phyloP scores from a whole-genome alignment of 352 stramenopile genomes.

The Aphanomyces astaci region DNA sequence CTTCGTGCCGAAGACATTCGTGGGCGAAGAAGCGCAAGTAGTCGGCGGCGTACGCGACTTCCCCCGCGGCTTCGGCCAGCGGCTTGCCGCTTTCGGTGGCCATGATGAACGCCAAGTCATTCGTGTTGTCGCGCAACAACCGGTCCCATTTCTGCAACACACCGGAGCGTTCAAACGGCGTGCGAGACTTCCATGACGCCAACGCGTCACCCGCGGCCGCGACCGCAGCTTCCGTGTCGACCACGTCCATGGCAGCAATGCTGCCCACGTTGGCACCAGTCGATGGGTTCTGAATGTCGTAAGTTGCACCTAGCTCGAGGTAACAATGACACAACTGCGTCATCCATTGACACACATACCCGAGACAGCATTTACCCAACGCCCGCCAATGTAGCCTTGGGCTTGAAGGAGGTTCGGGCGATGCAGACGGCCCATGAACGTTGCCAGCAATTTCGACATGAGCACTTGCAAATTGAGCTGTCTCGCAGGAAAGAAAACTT shows the following conservation, averaged over 20 bases:
- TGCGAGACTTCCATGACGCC: conserved; percentile 62
- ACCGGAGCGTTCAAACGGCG: conserved; percentile 47
- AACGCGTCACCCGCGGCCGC: conserved; percentile 51
- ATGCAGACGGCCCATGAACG: conserved; percentile 26
- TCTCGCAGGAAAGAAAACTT: background rate
- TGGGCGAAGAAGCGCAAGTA: conserved; percentile 97
- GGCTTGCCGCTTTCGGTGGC: conserved; percentile 97
- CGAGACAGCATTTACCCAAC: conserved; percentile 53
- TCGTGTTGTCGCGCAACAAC: conserved; percentile 54
- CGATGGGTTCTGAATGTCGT: conserved; percentile 44
- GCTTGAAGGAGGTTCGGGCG: conserved; percentile 65
- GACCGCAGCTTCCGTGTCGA: conserved; percentile 70
- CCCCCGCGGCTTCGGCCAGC: conserved; percentile 87
- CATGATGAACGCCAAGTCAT: conserved; percentile 89
- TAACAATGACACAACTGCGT: background rate
- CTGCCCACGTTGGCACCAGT: conserved; percentile 61
- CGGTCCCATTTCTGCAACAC: conserved; percentile 79
- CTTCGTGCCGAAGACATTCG: conserved; percentile 85
- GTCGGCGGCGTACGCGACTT: conserved; percentile 90
- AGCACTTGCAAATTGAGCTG: background rate
- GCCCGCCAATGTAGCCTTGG: conserved; percentile 67
- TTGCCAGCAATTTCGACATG: background rate
- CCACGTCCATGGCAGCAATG: conserved; percentile 59
- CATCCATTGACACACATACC: background rate
- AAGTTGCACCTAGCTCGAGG: background rate